phyloP scores from a whole-genome alignment of 805 yeast species.

The Zygotorulaspora danielsina region DNA sequence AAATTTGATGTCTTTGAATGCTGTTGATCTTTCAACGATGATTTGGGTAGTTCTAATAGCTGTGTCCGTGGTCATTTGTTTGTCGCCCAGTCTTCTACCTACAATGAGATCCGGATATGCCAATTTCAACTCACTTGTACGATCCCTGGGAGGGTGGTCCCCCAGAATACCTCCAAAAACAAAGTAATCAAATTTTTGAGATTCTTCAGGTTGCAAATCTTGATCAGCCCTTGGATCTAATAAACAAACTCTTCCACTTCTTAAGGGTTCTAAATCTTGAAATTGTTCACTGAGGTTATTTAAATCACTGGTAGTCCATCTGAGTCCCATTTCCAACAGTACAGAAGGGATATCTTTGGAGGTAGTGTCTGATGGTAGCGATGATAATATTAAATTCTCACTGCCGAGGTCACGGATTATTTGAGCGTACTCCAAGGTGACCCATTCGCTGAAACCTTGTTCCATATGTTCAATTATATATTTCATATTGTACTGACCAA shows the following conservation, averaged over 20 bases:
- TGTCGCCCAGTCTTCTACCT: conserved; percentile 80
- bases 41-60: conserved; percentile 88
- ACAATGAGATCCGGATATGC: conserved; percentile 66
- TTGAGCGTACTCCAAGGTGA: conserved; percentile 75
- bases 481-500: conserved; percentile 48
- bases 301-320: conserved; percentile 78
- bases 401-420: conserved; percentile 80
- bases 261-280: conserved; percentile 44
- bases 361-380: conserved; percentile 63
- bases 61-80: conserved; percentile 97
- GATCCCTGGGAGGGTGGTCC: conserved; percentile 85
- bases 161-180: conserved; percentile 96
- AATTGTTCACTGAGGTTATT: conserved; percentile 39
- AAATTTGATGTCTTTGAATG: conserved; percentile 71
- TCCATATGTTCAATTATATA: conserved; percentile 98
- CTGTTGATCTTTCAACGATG: conserved; percentile 55
- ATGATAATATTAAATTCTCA: conserved; percentile 68
- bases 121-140: conserved; percentile 80
- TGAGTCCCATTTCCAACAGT: conserved; percentile 58
- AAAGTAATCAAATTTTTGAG: conserved; percentile 68
- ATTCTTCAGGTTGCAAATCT: conserved; percentile 72
- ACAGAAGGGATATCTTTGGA: conserved; percentile 59
- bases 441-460: conserved; percentile 96
- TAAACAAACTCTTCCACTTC: conserved; percentile 59
- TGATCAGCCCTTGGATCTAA: conserved; percentile 82